phyloP scores from a whole-genome alignment of 805 yeast species.

The Ogataea naganishii region DNA sequence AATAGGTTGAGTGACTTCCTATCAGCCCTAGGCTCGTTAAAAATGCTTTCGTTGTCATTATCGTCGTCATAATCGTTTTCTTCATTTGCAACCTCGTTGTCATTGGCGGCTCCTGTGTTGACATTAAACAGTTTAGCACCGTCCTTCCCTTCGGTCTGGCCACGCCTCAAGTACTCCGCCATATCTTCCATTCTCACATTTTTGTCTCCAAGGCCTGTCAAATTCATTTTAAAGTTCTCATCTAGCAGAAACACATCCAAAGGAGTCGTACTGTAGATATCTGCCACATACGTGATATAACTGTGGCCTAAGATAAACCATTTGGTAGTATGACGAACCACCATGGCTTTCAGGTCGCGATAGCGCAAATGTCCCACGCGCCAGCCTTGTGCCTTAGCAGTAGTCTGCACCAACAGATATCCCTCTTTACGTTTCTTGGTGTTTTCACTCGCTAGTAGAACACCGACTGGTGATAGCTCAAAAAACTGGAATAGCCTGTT shows the following conservation, averaged over 20 bases:
- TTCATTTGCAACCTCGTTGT: conserved; percentile 13
- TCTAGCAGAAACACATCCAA: conserved; percentile 91
- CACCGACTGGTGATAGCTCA: conserved; percentile 83
- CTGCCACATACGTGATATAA: conserved; percentile 78
- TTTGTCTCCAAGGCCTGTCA: conserved; percentile 30
- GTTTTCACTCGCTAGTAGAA: conserved; percentile 72
- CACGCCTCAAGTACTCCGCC: too few relatives aligned
- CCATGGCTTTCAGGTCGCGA: conserved; percentile 77
- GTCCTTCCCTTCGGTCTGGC: background rate
- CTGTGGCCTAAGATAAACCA: conserved; percentile 88
- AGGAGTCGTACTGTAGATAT: conserved; percentile 78
- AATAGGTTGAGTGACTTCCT: conserved; percentile 39
- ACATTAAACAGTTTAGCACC: conserved; percentile 5
- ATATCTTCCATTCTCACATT: conserved; percentile 12
- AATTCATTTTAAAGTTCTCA: conserved; percentile 49
- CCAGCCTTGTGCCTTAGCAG: conserved; percentile 92
- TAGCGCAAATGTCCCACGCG: conserved; percentile 82
- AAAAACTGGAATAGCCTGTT: conserved; percentile 79
- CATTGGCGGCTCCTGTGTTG: conserved; percentile 7
- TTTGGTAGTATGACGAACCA: conserved; percentile 80
- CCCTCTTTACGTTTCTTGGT: conserved; percentile 89
- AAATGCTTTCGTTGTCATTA: conserved; percentile 21
- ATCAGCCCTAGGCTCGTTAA: conserved; percentile 22
- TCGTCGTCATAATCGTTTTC: conserved; percentile 37
- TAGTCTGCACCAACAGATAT: conserved; percentile 64